A percentile compares a stretch with the other conserved stretches of the same genome.
Conservation (phyloP, 441 rosid genomes). For the Daphne laureola region DNA sequence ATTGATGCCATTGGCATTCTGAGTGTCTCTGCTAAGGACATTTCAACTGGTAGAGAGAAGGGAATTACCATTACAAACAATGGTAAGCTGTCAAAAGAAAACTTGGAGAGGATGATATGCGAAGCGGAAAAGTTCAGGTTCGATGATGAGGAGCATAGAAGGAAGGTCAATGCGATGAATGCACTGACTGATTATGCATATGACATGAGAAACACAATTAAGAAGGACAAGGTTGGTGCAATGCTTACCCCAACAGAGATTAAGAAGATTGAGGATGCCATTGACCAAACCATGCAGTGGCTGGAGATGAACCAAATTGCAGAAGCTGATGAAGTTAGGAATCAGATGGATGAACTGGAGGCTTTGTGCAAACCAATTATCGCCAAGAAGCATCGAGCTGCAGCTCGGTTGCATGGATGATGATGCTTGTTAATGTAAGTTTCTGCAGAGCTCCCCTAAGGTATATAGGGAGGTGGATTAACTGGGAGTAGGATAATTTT, state of each 20-base stretch:
- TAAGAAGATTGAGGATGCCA: constrained; percentile 45
- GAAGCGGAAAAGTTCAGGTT: constrained; percentile 47
- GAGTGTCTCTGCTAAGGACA: too few species aligned
- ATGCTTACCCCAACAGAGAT: constrained; percentile 32
- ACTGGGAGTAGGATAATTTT: too few species aligned
- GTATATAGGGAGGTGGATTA: too few species aligned
- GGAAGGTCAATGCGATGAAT: constrained; percentile 45
- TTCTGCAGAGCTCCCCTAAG: too few species aligned
- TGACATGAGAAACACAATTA: constrained; percentile 43
- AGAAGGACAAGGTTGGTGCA: constrained; percentile 33
- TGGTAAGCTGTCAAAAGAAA: constrained; percentile 41
- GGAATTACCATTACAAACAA: too few species aligned
- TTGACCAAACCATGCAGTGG: constrained; percentile 35
- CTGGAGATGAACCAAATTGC: constrained; percentile 38
- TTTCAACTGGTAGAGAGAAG: too few species aligned
- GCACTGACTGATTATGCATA: constrained; percentile 38
- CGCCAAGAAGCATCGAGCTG: constrained; percentile 47
- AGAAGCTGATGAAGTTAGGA: constrained; percentile 34
- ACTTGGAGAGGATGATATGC: constrained; percentile 44
- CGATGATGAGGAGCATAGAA: constrained; percentile 43
- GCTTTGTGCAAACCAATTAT: constrained; percentile 39
- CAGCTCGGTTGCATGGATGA: constrained; percentile 32
- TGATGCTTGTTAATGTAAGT: constrained; percentile 2
- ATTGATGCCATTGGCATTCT: too few species aligned
- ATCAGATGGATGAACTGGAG: constrained; percentile 47